Conservation (phyloP, 1,284 basidiomycete genomes). For the Ceratobasidium sp. region DNA sequence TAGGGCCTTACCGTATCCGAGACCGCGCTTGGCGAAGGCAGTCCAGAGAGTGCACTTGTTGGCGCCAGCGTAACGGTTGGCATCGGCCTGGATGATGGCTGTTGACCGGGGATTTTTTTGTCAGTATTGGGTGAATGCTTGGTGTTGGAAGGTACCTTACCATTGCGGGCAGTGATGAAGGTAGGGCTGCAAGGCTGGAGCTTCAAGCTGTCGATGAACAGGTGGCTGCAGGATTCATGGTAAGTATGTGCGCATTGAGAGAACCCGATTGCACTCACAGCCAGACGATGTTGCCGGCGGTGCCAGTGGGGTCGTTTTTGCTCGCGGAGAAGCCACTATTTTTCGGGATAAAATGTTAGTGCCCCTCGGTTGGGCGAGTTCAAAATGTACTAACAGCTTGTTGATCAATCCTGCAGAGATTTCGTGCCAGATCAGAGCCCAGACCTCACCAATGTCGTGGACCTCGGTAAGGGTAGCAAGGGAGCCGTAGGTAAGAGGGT, state of each 20-base stretch:
- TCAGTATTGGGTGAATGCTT: background rate
- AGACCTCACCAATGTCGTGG: constrained; percentile 42
- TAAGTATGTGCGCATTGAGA: background rate
- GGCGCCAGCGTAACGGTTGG: constrained; percentile 43
- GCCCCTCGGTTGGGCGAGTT: background rate
- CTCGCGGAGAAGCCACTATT: constrained; percentile 37
- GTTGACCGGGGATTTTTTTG: background rate
- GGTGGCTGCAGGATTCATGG: background rate
- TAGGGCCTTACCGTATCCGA: constrained; percentile 25
- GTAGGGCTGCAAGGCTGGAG: constrained; percentile 45
- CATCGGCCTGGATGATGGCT: constrained; percentile 45
- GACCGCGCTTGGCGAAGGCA: constrained; percentile 43
- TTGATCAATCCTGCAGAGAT: constrained; percentile 25
- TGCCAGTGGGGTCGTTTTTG: background rate
- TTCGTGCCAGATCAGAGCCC: constrained; percentile 40
- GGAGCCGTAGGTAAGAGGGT: constrained; percentile 26
- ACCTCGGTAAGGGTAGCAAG: constrained; percentile 10
- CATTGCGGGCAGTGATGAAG: constrained; percentile 37
- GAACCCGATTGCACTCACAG: background rate
- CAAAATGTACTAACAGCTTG: constrained; percentile 6
- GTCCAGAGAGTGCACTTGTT: constrained; percentile 45
- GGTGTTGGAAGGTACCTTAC: background rate
- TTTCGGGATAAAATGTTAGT: too few species aligned
- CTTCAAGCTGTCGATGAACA: constrained; percentile 40
- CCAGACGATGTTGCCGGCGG: constrained; percentile 2